Evolutionary conservation across 2,329 filamentous ascomycete genomes (phyloP).

Genomic region (Tolypocladium ovalisporum): DNA sequence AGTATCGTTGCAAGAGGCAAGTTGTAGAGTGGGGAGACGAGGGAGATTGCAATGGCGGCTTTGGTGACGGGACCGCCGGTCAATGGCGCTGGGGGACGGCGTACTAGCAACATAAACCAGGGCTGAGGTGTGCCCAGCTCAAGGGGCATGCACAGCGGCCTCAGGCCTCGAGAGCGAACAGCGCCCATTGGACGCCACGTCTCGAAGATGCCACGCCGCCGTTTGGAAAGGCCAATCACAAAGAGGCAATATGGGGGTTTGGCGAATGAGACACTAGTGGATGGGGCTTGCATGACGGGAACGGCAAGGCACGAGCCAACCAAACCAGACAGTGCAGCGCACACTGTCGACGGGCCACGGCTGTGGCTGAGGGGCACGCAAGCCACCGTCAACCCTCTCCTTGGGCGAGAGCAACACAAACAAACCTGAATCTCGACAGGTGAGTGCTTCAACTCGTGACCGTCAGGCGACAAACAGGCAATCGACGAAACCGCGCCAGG

Average conservation of each 20-base stretch:
- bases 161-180: conserved; percentile 2
- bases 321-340: neutral
- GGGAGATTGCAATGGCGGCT: conserved; percentile 1
- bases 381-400: neutral
- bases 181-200: conserved; percentile 7
- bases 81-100: conserved; percentile 4
- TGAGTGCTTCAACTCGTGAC: neutral
- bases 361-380: neutral
- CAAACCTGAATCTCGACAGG: neutral
- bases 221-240: conserved; percentile 2
- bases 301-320: neutral
- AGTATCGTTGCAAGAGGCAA: conserved; percentile 5
- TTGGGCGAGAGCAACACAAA: neutral
- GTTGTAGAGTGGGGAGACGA: conserved; percentile 1
- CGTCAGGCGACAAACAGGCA: neutral
- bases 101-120: conserved; percentile 7
- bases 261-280: neutral
- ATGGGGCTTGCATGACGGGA: neutral
- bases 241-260: rapidly evolving
- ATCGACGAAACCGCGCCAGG: neutral
- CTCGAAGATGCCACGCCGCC: neutral
- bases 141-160: conserved; percentile 5
- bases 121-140: neutral
- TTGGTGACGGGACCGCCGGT: conserved; percentile 6
- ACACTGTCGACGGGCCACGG: neutral